Percentiles rank a stretch among this genome's conserved stretches.
Conservation (phyloP, 2,329 filamentous ascomycete species). For the Claviceps arundinis region DNA sequence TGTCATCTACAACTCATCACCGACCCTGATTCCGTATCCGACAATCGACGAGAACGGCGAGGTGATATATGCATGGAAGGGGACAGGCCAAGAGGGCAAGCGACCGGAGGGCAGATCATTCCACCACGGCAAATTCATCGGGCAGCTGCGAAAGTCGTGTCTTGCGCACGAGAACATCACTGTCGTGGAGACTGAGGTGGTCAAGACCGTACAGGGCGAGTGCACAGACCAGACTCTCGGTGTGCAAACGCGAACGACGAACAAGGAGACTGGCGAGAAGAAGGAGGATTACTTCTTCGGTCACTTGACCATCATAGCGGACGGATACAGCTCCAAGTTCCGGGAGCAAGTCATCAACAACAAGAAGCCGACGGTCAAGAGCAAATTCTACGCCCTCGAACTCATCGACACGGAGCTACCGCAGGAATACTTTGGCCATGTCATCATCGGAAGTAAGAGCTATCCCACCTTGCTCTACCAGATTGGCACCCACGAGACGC, state of each 20-base stretch:
- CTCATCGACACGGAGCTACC: slow-evolving; percentile 78
- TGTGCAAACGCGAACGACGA: slow-evolving; percentile 58
- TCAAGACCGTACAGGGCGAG: slow-evolving; percentile 57
- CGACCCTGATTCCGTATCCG: slow-evolving; percentile 70
- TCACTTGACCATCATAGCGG: slow-evolving; percentile 73
- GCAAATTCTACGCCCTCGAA: slow-evolving; percentile 89
- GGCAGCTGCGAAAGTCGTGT: slow-evolving; percentile 64
- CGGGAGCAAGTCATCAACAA: slow-evolving; percentile 60
- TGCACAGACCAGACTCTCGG: slow-evolving; percentile 64
- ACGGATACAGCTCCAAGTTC: slow-evolving; percentile 89
- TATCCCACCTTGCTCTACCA: slow-evolving; percentile 82
- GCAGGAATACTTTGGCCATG: slow-evolving; percentile 65
- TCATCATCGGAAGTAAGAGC: slow-evolving; percentile 62
- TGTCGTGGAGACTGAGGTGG: slow-evolving; percentile 80
- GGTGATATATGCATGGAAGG: slow-evolving; percentile 23
- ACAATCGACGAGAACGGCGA: slow-evolving; percentile 36
- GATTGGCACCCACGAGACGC: slow-evolving; percentile 89
- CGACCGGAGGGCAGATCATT: slow-evolving; percentile 63
- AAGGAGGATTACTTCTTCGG: slow-evolving; percentile 71
- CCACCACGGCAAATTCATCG: slow-evolving; percentile 90
- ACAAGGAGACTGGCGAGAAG: slow-evolving; percentile 42
- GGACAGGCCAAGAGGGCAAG: slow-evolving; percentile 21
- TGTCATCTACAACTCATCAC: slow-evolving; percentile 65
- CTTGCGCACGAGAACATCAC: slow-evolving; percentile 69
- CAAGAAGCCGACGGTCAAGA: slow-evolving; percentile 54